A percentile compares a stretch with the other conserved stretches of the same genome.
Evolutionary conservation across 2,329 filamentous ascomycete species (phyloP).

Genomic region (Colletotrichum lupini): DNA sequence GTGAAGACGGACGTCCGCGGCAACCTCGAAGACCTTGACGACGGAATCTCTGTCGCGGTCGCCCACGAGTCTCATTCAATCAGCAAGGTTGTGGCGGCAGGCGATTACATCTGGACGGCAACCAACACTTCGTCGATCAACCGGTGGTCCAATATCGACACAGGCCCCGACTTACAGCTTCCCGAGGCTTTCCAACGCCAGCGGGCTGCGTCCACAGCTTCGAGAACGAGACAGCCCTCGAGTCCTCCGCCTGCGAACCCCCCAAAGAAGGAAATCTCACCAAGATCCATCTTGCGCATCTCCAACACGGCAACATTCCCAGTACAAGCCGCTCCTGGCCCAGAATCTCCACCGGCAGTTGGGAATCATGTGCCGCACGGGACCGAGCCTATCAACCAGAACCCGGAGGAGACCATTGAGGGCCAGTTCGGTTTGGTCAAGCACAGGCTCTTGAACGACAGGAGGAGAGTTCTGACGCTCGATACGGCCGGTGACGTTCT

Average conservation of each 20-base stretch:
- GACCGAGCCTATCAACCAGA: constrained; percentile 70
- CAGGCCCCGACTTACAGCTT: constrained; percentile 75
- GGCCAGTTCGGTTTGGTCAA: constrained; percentile 96
- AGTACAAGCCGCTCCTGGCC: constrained; percentile 60
- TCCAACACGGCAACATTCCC: constrained; percentile 87
- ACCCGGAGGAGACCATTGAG: constrained; percentile 86
- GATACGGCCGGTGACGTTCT: constrained; percentile 96
- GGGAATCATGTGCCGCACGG: constrained; percentile 36
- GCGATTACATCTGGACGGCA: constrained; percentile 88
- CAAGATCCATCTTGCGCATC: constrained; percentile 81
- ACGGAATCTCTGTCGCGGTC: constrained; percentile 89
- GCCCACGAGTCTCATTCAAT: constrained; percentile 92
- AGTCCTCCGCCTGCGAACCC: constrained; percentile 47
- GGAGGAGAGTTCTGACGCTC: constrained; percentile 87
- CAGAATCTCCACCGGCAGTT: constrained; percentile 60
- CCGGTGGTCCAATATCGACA: constrained; percentile 89
- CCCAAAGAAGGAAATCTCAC: constrained; percentile 75
- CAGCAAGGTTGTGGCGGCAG: constrained; percentile 73
- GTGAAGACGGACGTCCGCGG: constrained; percentile 93
- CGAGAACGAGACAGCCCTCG: constrained; percentile 40
- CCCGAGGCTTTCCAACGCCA: constrained; percentile 65
- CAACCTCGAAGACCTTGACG: constrained; percentile 76
- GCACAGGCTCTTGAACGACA: constrained; percentile 90
- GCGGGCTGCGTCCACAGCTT: constrained; percentile 54
- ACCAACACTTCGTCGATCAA: constrained; percentile 93